A percentile compares a stretch with the other conserved stretches of the same genome.
These are phyloP conservation scores for Cornus florida DNA, from an alignment of 148 eudicot species.

Conservation along the genomic window DNA sequence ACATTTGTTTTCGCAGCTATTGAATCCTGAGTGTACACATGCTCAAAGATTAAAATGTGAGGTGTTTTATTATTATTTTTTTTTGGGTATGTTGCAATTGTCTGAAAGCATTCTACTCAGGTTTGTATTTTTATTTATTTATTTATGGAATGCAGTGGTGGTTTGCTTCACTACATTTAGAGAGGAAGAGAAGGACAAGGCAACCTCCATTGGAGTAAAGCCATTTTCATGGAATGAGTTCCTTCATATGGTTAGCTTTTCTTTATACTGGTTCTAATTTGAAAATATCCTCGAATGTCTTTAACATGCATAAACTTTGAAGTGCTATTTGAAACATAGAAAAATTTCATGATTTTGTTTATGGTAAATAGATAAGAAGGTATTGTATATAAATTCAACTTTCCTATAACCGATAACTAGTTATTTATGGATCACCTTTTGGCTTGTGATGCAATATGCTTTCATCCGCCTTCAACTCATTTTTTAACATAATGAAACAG, in stretches of 20 bases:
- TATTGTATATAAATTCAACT: not conserved
- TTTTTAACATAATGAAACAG: not conserved
- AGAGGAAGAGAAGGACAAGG: slow-evolving; percentile 52
- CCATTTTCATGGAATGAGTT: slow-evolving; percentile 75
- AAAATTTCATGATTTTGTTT: not conserved
- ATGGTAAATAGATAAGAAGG: not conserved
- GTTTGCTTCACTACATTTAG: slow-evolving; percentile 72
- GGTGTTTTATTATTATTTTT: slow-evolving; percentile 13
- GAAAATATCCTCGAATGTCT: not conserved
- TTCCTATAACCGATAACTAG: not conserved
- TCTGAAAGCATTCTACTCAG: slow-evolving; percentile 6
- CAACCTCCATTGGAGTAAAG: slow-evolving; percentile 48
- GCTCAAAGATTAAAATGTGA: slow-evolving; percentile 68
- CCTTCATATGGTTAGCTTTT: slow-evolving; percentile 52
- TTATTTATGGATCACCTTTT: not conserved
- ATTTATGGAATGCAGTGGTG: slow-evolving; percentile 46
- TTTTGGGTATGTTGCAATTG: slow-evolving; percentile 4
- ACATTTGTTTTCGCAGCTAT: slow-evolving; percentile 32
- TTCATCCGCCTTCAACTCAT: not conserved
- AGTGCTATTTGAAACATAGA: not conserved
- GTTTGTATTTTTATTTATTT: not conserved
- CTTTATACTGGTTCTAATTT: not conserved
- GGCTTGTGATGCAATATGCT: not conserved
- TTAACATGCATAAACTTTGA: not conserved
- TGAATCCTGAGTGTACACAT: slow-evolving; percentile 50